Evolutionary conservation across 2,329 filamentous ascomycete species (phyloP).

Genomic region (Colletotrichum acutatum): DNA sequence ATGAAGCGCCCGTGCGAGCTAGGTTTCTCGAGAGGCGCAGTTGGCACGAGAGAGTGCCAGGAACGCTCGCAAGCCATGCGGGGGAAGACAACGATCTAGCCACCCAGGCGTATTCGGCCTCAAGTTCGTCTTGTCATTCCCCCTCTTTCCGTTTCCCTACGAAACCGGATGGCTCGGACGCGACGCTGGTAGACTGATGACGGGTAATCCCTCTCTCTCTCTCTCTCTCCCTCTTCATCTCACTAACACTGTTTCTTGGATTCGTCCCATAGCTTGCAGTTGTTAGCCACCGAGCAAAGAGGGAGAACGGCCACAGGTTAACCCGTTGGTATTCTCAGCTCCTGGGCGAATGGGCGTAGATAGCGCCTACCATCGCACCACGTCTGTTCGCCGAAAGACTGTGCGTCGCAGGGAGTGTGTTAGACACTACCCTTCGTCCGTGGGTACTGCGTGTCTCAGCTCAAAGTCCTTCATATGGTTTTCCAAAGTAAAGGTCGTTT

Average conservation of each 20-base stretch:
- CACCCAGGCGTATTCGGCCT: slow-evolving; percentile 9
- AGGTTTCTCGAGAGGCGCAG: slow-evolving; percentile 23
- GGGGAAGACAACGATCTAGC: slow-evolving; percentile 1
- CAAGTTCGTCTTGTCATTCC: slow-evolving; percentile 35
- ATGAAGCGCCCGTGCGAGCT: slow-evolving; percentile 15
- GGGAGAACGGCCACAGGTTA: not conserved
- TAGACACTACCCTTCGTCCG: slow-evolving; percentile 2
- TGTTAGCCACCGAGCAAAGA: not conserved
- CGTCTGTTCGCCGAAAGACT: slow-evolving; percentile 31
- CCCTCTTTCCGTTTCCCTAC: slow-evolving; percentile 5
- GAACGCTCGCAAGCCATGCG: slow-evolving; percentile 21
- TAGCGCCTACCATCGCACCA: slow-evolving; percentile 8
- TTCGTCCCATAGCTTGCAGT: slow-evolving; percentile 15
- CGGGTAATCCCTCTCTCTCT: not conserved
- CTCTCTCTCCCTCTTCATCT: not conserved
- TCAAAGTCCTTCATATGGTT: slow-evolving; percentile 26
- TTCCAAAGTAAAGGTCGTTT: not conserved
- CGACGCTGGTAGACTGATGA: slow-evolving; percentile 8
- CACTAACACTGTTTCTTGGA: slow-evolving; percentile 3
- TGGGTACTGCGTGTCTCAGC: slow-evolving; percentile 34
- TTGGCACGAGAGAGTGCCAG: slow-evolving; percentile 21
- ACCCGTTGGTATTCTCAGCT: not conserved
- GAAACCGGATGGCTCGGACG: slow-evolving; percentile 34
- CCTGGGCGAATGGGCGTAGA: not conserved
- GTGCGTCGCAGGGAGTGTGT: slow-evolving; percentile 29